Evolutionary conservation across 169 alveolate species (phyloP).

Genomic region (Ichthyophthirius multifiliis): DNA sequence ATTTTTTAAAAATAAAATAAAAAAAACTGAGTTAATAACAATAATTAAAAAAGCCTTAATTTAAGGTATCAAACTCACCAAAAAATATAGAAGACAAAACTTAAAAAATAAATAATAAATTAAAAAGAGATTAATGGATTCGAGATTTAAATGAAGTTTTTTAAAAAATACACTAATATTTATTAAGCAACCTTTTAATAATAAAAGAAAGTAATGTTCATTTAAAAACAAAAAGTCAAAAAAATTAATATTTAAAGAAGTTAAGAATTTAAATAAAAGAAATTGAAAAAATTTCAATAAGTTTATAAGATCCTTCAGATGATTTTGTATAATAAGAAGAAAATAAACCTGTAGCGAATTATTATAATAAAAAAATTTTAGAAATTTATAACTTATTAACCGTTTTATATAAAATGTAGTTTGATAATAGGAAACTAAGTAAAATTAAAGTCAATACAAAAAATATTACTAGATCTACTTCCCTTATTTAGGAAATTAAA

Average conservation of each 20-base stretch:
- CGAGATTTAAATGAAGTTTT: not conserved
- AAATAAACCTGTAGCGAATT: not conserved
- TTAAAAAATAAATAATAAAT: not conserved
- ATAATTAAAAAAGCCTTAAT: no score
- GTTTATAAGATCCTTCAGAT: not conserved
- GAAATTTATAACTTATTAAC: not conserved
- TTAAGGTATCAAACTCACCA: no score
- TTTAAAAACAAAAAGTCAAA: not conserved
- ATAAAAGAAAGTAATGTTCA: not conserved
- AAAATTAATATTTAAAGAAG: not conserved
- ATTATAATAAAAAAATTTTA: not conserved
- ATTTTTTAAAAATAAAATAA: no score
- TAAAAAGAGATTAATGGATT: constrained; percentile 3
- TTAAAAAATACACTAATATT: not conserved
- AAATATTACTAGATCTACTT: not conserved
- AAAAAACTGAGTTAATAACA: no score
- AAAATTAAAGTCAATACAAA: not conserved
- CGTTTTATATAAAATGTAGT: not conserved
- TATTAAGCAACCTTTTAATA: not conserved
- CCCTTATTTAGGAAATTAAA: not conserved
- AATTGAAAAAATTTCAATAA: not conserved
- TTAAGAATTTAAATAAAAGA: not conserved
- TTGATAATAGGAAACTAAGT: not conserved
- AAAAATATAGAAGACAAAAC: no score
- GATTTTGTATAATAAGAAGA: not conserved